Base-by-base conservation (phyloP, 2,329 filamentous ascomycete genomes). In the Didymella glomerata region DNA sequence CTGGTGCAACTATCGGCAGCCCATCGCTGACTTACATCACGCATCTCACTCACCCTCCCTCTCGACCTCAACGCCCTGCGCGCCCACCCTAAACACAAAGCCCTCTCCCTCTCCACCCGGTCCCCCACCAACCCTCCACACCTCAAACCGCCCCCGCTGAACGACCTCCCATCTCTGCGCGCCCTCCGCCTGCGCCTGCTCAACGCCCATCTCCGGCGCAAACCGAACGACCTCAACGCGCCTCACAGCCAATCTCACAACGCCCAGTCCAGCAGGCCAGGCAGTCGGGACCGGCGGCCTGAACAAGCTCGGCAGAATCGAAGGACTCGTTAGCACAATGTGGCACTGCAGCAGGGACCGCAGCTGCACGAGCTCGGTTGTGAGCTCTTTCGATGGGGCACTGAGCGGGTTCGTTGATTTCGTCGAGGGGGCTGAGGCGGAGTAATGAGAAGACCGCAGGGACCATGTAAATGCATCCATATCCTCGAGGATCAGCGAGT, bases 401-500 rank as follows among this genome's bases (percentile, higher is more conserved):
- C 47, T 22, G 0, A 70, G 48, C 9, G 63, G 52, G 38, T 66
- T 64, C 14, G 56, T 14, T n/a, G 16, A 38, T 25, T 22, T 48
- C 3, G 4, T 36, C 32, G 32, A 40, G 8, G 36, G 36, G 8
- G 2, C 8, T 36, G 16, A n/a, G 36, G 6, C 36, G 3, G 48
- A 32, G 36, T 38, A 36, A 0, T 20, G 36, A 1, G 27, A 16
- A 3, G 45, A 20, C n/a, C 65, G 62, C 11, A 71, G 60, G 2
- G 57, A 45, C 38, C 52, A 60, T 2, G 50, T 22, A 69, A 88
- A 88, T 0, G 83, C 77, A 25, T 81, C 83, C 4, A 82, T 79
- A 54, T 83, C 83, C 68, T 87, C 84, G 7, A 89, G 67, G 24
- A 86, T 70, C 14, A 89, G 73, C 30, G 83, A 76, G 42, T 81